Evolutionary conservation across 108 stramenopile species (phyloP).

Genomic region (Chaetoceros tenuissimus): DNA sequence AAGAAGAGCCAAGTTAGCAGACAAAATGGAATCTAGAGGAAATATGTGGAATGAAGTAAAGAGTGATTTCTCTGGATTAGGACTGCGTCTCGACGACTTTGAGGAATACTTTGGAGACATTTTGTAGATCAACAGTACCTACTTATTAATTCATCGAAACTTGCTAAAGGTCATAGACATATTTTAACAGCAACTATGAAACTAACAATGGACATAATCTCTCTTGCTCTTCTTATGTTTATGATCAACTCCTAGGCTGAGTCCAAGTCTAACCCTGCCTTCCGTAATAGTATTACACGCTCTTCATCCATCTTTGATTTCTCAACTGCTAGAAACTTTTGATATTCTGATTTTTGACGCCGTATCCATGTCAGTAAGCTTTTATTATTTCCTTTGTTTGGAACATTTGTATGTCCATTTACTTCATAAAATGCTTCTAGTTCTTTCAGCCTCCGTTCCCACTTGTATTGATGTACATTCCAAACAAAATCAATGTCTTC

Average conservation of each 20-base stretch:
- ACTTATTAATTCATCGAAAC: background rate
- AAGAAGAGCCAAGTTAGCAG: constrained; percentile 67
- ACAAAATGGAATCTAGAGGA: constrained; percentile 78
- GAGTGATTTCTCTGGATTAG: constrained; percentile 83
- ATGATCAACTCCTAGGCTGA: background rate
- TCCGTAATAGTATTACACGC: background rate
- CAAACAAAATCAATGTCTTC: constrained; percentile 12
- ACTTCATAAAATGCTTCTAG: background rate
- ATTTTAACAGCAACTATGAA: too few relatives aligned
- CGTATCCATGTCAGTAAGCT: background rate
- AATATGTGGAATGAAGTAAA: constrained; percentile 86
- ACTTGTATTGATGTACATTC: background rate
- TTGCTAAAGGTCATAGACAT: background rate
- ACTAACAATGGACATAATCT: too few relatives aligned
- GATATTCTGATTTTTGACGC: background rate
- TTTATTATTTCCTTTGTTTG: background rate
- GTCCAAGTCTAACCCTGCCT: background rate
- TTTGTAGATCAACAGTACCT: constrained; percentile 16
- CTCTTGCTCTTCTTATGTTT: too few relatives aligned
- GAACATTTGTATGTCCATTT: background rate
- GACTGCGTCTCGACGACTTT: constrained; percentile 80
- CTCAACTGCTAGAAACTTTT: background rate
- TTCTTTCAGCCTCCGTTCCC: background rate
- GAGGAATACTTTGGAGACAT: constrained; percentile 76
- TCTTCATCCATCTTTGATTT: background rate